Evolutionary conservation across 495 filamentous ascomycete species (phyloP).

Genomic region (Durotheca rogersii): DNA sequence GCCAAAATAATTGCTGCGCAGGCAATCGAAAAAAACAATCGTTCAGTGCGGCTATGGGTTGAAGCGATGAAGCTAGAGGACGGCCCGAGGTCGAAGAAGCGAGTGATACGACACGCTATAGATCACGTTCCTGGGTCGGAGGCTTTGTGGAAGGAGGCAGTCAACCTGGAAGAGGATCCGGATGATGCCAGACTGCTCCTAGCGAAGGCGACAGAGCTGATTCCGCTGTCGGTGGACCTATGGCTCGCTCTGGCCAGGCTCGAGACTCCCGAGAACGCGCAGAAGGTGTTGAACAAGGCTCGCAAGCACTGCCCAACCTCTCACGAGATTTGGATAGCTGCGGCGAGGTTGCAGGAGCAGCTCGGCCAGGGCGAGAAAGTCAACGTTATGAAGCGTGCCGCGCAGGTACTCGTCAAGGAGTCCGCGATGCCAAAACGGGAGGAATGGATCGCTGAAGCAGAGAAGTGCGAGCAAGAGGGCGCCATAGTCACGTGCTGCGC

Average conservation of each 20-base stretch:
- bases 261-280: conserved; percentile 85
- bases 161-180: conserved; percentile 88
- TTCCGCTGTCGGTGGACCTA: conserved; percentile 87
- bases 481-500: conserved; percentile 80
- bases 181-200: conserved; percentile 83
- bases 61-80: conserved; percentile 93
- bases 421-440: conserved; percentile 96
- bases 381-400: conserved; percentile 91
- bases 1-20: conserved; percentile 95
- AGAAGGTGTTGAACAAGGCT: conserved; percentile 91
- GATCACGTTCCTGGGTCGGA: conserved; percentile 90
- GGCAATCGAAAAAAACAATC: conserved; percentile 84
- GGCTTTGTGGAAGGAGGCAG: conserved; percentile 94
- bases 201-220: conserved; percentile 90
- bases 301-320: conserved; percentile 90
- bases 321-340: conserved; percentile 94
- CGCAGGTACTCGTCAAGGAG: conserved; percentile 85
- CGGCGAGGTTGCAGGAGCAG: conserved; percentile 88
- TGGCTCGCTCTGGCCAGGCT: conserved; percentile 92
- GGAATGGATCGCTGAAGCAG: conserved; percentile 94
- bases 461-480: conserved; percentile 91
- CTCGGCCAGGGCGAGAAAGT: conserved; percentile 69
- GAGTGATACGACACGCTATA: conserved; percentile 83
- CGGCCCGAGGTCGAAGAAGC: conserved; percentile 76
- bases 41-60: conserved; percentile 87